Evolutionary conservation across 2,329 filamentous ascomycete species (phyloP), one percentile per base, ranked within the genome.

Genomic region (Mycogone perniciosa): DNA sequence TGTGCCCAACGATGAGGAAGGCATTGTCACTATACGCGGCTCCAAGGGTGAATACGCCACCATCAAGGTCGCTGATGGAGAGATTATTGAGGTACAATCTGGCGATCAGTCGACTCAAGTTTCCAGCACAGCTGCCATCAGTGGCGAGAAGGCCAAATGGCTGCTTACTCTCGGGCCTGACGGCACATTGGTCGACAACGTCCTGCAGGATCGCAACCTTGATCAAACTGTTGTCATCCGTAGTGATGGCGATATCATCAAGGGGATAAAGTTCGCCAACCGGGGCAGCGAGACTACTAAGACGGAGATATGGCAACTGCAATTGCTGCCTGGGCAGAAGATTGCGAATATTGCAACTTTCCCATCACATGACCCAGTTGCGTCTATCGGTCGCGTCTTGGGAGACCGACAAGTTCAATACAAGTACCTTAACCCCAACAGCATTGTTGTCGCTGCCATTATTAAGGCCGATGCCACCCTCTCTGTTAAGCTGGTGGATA

Each of bases 381-480:
- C 93, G 3, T 97, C 93, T 1, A 96, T 99, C 59, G 93, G 93
- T 7, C 89, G 89, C 53, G 93, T 97, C 1, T 80, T 99, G 26
- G 91, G 90, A 29, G 87, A 99, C 62, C 82, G 93, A 40, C 85
- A 84, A n/a, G 93, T 99, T 44, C 80, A 92, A 56, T 99, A 99
- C 81, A 99, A 99, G 71, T 97, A 97, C 65, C 73, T 99, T 38
- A 96, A 95, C 71, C 83, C 88, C 0, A 96, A 95, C 68, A 79
- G 89, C 6, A 76, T 90, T 2, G 77, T 97, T 1, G 76, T 96
- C 42, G 88, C 87, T 1, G 77, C 88, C 1, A 71, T 84, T 2
- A 77, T 85, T 33, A 77, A 85, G 26, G 71, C 73, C 8, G 62
- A 76, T 3, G 76, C 74, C 4, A 77, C 76, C 1, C 81, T 89